Conservation (phyloP, 148 eudicot species). For the Drosera capensis region DNA sequence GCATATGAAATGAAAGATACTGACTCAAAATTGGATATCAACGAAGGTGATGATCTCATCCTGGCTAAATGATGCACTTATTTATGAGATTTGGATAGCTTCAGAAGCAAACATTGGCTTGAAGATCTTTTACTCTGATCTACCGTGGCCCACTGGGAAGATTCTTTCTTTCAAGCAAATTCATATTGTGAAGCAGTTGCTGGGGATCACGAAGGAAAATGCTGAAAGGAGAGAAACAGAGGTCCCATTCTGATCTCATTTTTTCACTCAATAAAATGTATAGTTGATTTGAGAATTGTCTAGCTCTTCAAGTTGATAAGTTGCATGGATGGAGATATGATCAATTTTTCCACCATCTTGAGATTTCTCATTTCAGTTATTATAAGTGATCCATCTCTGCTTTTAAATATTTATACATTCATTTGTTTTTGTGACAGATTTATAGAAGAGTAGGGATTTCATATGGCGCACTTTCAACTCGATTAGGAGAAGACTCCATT, state of each 20-base stretch:
- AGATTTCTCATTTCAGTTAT: too few species aligned
- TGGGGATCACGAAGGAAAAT: slow-evolving; percentile 76
- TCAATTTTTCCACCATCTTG: too few species aligned
- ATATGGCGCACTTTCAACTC: slow-evolving; percentile 69
- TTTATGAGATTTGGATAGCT: slow-evolving; percentile 77
- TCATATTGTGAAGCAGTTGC: slow-evolving; percentile 31
- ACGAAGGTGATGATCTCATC: slow-evolving; percentile 60
- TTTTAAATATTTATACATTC: not conserved
- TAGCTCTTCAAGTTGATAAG: too few species aligned
- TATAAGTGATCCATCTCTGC: too few species aligned
- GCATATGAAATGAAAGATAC: too few species aligned
- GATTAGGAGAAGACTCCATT: slow-evolving; percentile 49
- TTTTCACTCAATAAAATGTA: too few species aligned
- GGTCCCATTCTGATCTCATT: slow-evolving; percentile 23
- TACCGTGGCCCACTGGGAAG: slow-evolving; percentile 82
- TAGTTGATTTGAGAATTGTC: too few species aligned
- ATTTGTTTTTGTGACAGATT: slow-evolving; percentile 36
- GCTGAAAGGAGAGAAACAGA: slow-evolving; percentile 63
- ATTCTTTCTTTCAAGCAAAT: slow-evolving; percentile 49
- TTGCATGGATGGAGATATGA: too few species aligned
- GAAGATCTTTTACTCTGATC: slow-evolving; percentile 64
- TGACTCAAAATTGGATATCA: slow-evolving; percentile 70
- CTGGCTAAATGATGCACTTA: slow-evolving; percentile 69
- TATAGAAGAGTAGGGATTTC: slow-evolving; percentile 53
- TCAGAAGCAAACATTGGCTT: slow-evolving; percentile 44